A percentile compares a stretch with the other conserved stretches of the same genome.
Evolutionary conservation across 768 basidiomycete species (phyloP).

Genomic region (Gelatoporia subvermispora): DNA sequence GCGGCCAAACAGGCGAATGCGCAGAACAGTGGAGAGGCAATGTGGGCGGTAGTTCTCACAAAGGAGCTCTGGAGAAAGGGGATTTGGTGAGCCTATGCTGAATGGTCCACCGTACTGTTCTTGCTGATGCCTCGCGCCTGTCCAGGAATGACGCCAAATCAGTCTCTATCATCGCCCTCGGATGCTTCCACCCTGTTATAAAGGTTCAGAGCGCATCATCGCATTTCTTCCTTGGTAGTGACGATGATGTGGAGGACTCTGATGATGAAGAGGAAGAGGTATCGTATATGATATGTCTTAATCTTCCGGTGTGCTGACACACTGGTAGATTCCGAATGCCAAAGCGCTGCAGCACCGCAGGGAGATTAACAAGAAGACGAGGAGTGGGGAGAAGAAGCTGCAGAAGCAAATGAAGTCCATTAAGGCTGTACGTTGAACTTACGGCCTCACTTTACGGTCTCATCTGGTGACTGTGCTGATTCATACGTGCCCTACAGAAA

Average conservation of each 20-base stretch:
- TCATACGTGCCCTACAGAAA: slow-evolving; percentile 36
- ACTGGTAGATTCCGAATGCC: slow-evolving; percentile 54
- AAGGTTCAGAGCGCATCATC: slow-evolving; percentile 94
- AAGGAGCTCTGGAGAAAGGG: slow-evolving; percentile 93
- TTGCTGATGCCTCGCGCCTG: neutral
- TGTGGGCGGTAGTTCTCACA: slow-evolving; percentile 95
- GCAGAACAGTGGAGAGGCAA: slow-evolving; percentile 74
- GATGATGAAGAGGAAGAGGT: slow-evolving; percentile 59
- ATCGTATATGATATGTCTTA: neutral
- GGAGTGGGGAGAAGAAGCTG: slow-evolving; percentile 77
- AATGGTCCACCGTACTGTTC: neutral
- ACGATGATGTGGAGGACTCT: slow-evolving; percentile 68
- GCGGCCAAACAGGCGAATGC: slow-evolving; percentile 33
- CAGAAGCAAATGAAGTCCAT: slow-evolving; percentile 65
- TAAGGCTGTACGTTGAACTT: slow-evolving; percentile 59
- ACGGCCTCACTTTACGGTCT: neutral
- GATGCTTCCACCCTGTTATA: slow-evolving; percentile 87
- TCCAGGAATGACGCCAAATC: slow-evolving; percentile 84
- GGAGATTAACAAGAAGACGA: slow-evolving; percentile 92
- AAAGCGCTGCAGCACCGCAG: slow-evolving; percentile 77
- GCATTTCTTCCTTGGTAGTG: slow-evolving; percentile 94
- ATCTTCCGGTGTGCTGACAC: neutral
- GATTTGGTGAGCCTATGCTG: slow-evolving; percentile 56
- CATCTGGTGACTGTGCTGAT: neutral
- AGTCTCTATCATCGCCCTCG: slow-evolving; percentile 86